Evolutionary conservation across 768 basidiomycete genomes (phyloP).

Genomic region (Lentinula detonsa): DNA sequence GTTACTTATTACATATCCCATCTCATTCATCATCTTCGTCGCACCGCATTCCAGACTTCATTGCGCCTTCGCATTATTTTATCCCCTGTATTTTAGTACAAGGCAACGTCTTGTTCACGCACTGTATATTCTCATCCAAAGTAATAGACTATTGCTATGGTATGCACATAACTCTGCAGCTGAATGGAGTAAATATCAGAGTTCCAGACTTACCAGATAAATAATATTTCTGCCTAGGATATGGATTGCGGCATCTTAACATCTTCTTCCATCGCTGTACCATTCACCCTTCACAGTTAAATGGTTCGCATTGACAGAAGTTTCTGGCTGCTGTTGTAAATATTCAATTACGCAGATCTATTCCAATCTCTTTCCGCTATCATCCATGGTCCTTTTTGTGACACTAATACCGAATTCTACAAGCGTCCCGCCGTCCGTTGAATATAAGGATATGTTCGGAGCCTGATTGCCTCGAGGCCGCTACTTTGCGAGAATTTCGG

Average conservation of each 20-base stretch:
- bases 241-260: neutral
- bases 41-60: neutral
- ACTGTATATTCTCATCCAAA: neutral
- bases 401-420: neutral
- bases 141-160: neutral
- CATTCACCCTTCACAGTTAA: neutral
- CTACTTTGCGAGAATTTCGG: neutral
- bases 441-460: neutral
- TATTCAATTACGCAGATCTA: neutral
- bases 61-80: neutral
- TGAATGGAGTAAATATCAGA: neutral
- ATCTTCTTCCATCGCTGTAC: neutral
- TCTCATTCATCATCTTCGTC: neutral
- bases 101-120: neutral
- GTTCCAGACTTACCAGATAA: neutral
- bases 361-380: neutral
- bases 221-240: neutral
- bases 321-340: neutral
- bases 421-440: neutral
- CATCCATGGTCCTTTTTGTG: neutral
- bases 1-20: neutral
- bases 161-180: neutral
- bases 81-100: neutral
- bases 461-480: neutral
- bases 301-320: neutral